phyloP scores from a whole-genome alignment of 768 basidiomycete genomes.

The Leccinellum rugosiceps region DNA sequence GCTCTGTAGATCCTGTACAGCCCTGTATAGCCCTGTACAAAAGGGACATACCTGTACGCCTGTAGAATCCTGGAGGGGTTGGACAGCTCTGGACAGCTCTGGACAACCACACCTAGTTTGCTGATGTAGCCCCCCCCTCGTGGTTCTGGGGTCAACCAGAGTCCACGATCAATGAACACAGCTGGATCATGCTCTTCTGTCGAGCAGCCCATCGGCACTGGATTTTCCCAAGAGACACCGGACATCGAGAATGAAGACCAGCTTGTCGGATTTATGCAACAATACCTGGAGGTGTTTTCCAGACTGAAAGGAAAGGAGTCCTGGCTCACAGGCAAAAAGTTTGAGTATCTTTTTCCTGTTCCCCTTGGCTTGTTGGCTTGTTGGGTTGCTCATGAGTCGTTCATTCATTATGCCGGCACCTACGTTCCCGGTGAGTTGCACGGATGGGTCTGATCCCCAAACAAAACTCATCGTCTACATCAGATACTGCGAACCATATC shows the following conservation, averaged over 20 bases:
- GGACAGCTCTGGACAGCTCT: no score
- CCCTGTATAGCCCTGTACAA: no score
- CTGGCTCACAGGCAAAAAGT: conserved; percentile 70
- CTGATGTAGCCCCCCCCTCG: no score
- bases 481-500: conserved; percentile 75
- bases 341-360: conserved; percentile 38
- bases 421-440: conserved; percentile 53
- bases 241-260: conserved; percentile 59
- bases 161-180: conserved; percentile 61
- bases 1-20: no score
- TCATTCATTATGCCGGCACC: conserved; percentile 63
- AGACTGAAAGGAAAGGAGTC: conserved; percentile 73
- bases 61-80: no score
- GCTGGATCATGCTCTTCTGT: conserved; percentile 86
- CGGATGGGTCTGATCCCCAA: conserved; percentile 26
- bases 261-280: conserved; percentile 61
- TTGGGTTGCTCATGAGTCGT: background rate
- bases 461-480: background rate
- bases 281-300: conserved; percentile 70
- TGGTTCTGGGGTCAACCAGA: conserved; percentile 64
- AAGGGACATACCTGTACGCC: no score
- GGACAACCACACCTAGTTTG: no score
- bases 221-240: conserved; percentile 69
- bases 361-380: no score
- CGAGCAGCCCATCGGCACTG: conserved; percentile 80